Evolutionary conservation across 202 grass and related monocot genomes (phyloP).

Genomic region (Digitaria exilis): DNA sequence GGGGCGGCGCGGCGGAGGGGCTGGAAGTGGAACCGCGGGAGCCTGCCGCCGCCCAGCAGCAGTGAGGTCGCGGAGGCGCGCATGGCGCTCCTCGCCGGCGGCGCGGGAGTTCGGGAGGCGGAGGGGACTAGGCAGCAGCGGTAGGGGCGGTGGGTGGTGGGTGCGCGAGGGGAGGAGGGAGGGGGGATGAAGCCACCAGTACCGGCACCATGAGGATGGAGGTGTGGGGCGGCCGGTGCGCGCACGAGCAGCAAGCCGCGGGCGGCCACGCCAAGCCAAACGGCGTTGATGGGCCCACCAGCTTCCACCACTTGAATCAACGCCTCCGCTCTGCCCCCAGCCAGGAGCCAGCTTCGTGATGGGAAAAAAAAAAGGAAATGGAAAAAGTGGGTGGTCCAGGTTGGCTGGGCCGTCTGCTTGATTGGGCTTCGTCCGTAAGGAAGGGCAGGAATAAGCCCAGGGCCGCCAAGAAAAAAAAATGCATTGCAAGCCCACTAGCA

Average conservation of each 20-base stretch:
- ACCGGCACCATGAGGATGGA: not conserved
- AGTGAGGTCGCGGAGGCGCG: slow-evolving; percentile 30
- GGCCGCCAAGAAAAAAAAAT: no score
- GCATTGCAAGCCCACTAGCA: no score
- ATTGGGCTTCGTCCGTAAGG: no score
- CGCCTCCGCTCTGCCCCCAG: not conserved
- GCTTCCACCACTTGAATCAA: not conserved
- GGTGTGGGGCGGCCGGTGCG: slow-evolving; percentile 14
- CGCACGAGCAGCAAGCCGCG: not conserved
- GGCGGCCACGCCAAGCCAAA: not conserved
- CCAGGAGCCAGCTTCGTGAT: not conserved
- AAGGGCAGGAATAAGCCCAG: no score
- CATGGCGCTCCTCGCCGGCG: slow-evolving; percentile 32
- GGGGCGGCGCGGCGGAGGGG: slow-evolving; percentile 23
- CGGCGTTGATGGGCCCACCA: not conserved
- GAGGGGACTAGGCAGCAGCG: not conserved
- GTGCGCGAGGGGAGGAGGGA: not conserved
- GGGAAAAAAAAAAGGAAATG: no score
- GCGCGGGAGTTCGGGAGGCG: not conserved
- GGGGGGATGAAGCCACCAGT: slow-evolving; percentile 16
- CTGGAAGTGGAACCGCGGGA: slow-evolving; percentile 48
- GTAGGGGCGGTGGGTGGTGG: slow-evolving; percentile 2
- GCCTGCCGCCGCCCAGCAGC: slow-evolving; percentile 36
- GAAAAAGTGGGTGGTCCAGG: no score
- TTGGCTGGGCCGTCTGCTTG: no score